These are phyloP conservation scores for Colletotrichum sp. DNA, from an alignment of 2,329 filamentous ascomycete genomes.

Conservation along the genomic window DNA sequence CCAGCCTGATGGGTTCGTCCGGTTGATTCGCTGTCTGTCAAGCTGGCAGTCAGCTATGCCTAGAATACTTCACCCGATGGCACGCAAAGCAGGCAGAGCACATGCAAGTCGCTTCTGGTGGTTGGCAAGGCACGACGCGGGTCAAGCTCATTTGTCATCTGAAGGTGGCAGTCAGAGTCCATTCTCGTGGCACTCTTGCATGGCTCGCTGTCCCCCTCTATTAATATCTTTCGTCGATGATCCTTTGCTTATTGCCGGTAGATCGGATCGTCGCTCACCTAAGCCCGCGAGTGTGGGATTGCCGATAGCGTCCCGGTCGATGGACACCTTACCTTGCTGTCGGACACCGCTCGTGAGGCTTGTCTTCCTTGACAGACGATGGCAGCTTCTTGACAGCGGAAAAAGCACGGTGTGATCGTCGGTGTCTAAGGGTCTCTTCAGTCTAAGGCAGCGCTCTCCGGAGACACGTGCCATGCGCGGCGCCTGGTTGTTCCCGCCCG, in stretches of 20 bases:
- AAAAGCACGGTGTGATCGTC: background rate
- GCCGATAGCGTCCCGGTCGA: background rate
- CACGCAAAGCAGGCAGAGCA: background rate
- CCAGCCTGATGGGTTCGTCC: background rate
- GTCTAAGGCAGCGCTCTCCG: background rate
- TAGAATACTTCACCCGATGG: background rate
- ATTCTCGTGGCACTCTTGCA: background rate
- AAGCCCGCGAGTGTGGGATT: conserved; percentile 1
- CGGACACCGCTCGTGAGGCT: background rate
- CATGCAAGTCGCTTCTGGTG: background rate
- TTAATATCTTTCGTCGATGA: background rate
- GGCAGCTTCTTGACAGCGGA: background rate
- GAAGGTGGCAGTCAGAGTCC: background rate
- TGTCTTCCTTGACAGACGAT: background rate
- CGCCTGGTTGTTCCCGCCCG: background rate
- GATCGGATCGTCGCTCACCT: conserved; percentile 8
- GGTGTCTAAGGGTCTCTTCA: background rate
- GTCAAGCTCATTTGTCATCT: background rate
- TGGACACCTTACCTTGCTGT: background rate
- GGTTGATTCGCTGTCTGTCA: background rate
- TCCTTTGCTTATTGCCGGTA: background rate
- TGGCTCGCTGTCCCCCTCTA: background rate
- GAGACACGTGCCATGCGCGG: background rate
- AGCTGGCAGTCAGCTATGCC: background rate
- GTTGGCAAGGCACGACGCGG: background rate